Evolutionary conservation across 345 rosid genomes (phyloP).

Genomic region (Eucalyptus cloeziana): DNA sequence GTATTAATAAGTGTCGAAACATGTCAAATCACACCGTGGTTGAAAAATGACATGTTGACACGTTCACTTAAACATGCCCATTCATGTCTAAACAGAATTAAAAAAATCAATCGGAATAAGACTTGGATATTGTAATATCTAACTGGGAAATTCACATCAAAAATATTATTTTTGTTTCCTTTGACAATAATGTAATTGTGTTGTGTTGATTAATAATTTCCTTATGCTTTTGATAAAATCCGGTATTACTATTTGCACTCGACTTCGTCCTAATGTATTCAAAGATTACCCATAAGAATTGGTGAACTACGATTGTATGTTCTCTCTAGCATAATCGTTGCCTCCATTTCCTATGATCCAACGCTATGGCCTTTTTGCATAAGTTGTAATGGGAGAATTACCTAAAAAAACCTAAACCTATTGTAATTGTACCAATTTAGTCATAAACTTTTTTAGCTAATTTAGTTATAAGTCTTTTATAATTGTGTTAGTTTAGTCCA

Average conservation of each 20-base stretch:
- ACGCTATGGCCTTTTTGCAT: background rate
- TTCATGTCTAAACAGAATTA: background rate
- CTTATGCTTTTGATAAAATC: background rate
- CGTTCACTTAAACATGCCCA: background rate
- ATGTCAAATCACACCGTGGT: background rate
- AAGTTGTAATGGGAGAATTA: background rate
- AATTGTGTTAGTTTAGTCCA: too few species aligned
- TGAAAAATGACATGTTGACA: too few species aligned
- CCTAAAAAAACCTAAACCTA: too few species aligned
- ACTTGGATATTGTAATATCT: fast-evolving
- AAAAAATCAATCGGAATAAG: fast-evolving
- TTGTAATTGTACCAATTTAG: too few species aligned
- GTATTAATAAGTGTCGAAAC: background rate
- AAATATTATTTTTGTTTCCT: background rate
- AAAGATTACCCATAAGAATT: background rate
- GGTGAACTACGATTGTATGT: background rate
- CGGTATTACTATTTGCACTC: background rate
- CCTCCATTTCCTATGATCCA: background rate
- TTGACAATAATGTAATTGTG: background rate
- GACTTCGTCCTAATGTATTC: background rate
- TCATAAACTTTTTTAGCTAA: too few species aligned
- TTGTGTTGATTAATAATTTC: background rate
- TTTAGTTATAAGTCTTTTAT: too few species aligned
- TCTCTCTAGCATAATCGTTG: background rate
- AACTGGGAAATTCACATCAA: background rate